phyloP scores from a whole-genome alignment of 2,329 filamentous ascomycete species.

The Colletotrichum musae region DNA sequence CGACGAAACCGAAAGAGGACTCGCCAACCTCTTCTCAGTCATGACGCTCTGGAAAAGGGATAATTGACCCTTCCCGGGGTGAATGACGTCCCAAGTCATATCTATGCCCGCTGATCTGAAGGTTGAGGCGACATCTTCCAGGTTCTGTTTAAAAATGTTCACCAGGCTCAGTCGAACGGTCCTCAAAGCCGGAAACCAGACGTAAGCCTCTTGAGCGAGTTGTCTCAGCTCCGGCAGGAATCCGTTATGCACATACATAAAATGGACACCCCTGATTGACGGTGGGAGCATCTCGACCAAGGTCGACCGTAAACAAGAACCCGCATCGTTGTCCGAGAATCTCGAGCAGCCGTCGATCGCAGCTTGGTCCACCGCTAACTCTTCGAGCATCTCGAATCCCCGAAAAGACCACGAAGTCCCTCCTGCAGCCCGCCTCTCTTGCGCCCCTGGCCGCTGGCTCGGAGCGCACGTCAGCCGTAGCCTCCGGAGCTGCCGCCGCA shows the following conservation, averaged over 20 bases:
- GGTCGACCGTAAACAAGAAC: background rate
- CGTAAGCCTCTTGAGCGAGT: background rate
- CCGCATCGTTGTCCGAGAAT: background rate
- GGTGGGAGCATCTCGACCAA: background rate
- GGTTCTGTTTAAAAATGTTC: background rate
- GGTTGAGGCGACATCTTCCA: background rate
- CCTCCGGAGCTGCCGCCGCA: conserved; percentile 14
- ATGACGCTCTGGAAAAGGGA: no score
- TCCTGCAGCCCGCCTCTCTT: background rate
- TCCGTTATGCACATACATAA: background rate
- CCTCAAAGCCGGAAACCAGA: background rate
- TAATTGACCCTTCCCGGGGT: background rate
- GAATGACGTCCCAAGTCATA: background rate
- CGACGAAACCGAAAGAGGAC: background rate
- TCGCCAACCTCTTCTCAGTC: background rate
- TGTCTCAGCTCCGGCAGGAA: background rate
- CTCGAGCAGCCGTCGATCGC: background rate
- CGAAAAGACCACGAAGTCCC: conserved; percentile 17
- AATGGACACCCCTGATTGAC: conserved; percentile 4
- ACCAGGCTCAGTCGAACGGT: background rate
- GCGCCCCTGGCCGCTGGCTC: background rate
- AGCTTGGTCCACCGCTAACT: conserved; percentile 24
- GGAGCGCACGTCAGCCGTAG: conserved; percentile 13
- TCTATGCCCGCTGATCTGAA: background rate
- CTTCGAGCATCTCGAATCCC: conserved; percentile 16